phyloP scores from a whole-genome alignment of 129 eudicot species.

The Helichrysum umbraculigerum region DNA sequence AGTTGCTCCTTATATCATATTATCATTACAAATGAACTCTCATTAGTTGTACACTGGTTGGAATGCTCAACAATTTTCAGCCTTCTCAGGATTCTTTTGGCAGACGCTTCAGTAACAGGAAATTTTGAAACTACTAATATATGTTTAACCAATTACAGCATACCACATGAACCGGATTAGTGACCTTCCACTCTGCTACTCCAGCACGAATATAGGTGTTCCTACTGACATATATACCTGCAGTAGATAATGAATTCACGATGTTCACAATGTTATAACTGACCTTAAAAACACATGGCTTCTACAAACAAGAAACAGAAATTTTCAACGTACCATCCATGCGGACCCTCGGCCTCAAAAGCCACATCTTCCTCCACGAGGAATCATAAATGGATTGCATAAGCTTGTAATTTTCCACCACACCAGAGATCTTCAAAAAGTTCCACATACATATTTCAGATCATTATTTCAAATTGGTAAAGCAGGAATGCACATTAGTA shows the following conservation, averaged over 20 bases:
- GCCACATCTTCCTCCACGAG: constrained; percentile 99
- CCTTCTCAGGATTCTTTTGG: constrained; percentile 6
- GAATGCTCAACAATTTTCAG: not conserved
- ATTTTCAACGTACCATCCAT: constrained; percentile 65
- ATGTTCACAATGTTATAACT: not conserved
- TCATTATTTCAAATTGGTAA: not conserved
- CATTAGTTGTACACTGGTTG: not conserved
- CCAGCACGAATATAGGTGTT: constrained; percentile 96
- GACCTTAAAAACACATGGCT: constrained; percentile 11
- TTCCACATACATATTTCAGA: constrained; percentile 4
- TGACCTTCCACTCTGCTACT: constrained; percentile 89
- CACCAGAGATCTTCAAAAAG: constrained; percentile 56
- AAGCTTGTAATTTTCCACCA: constrained; percentile 78
- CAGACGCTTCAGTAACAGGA: constrained; percentile 3
- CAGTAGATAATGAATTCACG: constrained; percentile 6
- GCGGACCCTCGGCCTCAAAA: constrained; percentile 83
- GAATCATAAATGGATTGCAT: constrained; percentile 80
- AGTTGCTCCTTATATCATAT: constrained; percentile 5
- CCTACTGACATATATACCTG: constrained; percentile 93
- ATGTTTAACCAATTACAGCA: constrained; percentile 9
- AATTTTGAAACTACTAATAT: not conserved
- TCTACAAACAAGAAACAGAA: constrained; percentile 2
- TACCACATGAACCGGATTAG: constrained; percentile 95
- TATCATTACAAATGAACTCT: not conserved
- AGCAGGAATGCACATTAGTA: not conserved